Conservation (phyloP, 2,329 filamentous ascomycete species). For the Delphinella strobiligena region DNA sequence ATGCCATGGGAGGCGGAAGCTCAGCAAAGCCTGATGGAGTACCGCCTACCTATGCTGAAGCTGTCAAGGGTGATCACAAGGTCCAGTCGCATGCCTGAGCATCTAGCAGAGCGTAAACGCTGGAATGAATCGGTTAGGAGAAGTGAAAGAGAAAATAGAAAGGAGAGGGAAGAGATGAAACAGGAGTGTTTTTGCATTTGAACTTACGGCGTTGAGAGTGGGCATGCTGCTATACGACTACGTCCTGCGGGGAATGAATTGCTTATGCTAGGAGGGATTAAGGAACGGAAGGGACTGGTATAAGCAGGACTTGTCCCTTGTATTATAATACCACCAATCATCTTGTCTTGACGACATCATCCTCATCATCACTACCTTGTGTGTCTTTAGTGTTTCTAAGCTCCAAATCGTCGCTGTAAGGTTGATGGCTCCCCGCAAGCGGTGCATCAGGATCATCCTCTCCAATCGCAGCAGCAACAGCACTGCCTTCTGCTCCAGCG, state of each 20-base stretch:
- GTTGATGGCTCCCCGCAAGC: background rate
- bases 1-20: too few species aligned
- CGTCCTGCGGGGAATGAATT: too few species aligned
- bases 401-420: slow-evolving; percentile 2
- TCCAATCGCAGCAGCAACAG: slow-evolving; percentile 8
- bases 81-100: slow-evolving; percentile 55
- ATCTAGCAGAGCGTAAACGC: background rate
- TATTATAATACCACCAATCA: background rate
- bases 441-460: slow-evolving; percentile 21
- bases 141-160: too few species aligned
- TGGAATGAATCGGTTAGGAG: too few species aligned
- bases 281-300: too few species aligned
- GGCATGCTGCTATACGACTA: too few species aligned
- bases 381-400: slow-evolving; percentile 1
- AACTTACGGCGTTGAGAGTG: too few species aligned
- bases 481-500: slow-evolving; percentile 11
- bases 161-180: too few species aligned
- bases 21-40: slow-evolving; percentile 24
- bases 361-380: background rate
- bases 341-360: background rate
- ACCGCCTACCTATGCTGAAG: slow-evolving; percentile 81
- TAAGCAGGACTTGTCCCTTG: background rate
- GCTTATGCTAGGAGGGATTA: too few species aligned
- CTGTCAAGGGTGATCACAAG: slow-evolving; percentile 74
- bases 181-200: too few species aligned